These are phyloP conservation scores for Coemansia sp. DNA, from an alignment of 192 early-diverging fungal genomes.

Conservation along the genomic window DNA sequence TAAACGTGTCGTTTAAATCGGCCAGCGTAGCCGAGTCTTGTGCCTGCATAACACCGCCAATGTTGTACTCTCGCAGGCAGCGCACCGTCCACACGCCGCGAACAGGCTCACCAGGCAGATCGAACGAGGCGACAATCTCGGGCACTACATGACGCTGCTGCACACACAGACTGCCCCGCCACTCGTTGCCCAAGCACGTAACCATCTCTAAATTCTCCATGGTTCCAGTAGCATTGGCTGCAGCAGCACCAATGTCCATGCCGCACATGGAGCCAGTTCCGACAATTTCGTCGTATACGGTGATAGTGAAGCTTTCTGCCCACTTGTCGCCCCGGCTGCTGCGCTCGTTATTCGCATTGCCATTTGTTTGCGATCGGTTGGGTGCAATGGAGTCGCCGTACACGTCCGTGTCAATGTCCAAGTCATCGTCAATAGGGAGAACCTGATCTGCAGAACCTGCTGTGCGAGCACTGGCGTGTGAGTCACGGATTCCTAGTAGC, in stretches of 20 bases:
- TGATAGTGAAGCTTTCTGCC: conserved; percentile 55
- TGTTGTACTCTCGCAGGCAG: conserved; percentile 39
- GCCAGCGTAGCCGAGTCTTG: conserved; percentile 28
- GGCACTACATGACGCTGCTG: conserved; percentile 64
- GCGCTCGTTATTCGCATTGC: conserved; percentile 13
- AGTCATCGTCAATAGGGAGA: not conserved
- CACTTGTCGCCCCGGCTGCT: conserved; percentile 19
- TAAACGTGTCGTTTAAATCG: conserved; percentile 32
- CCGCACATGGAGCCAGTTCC: conserved; percentile 76
- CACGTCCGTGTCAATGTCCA: conserved; percentile 33
- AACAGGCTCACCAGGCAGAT: conserved; percentile 46
- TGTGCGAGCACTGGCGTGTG: not conserved
- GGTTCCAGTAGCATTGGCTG: conserved; percentile 1
- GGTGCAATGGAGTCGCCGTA: conserved; percentile 22
- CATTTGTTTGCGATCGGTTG: conserved; percentile 18
- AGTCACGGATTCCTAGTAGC: conserved; percentile 28
- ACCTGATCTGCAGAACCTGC: not conserved
- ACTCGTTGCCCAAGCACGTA: conserved; percentile 58
- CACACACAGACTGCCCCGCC: conserved; percentile 58
- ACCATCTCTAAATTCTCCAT: conserved; percentile 56
- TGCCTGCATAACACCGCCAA: conserved; percentile 46
- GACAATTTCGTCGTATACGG: conserved; percentile 74
- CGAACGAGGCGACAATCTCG: conserved; percentile 57
- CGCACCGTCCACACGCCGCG: conserved; percentile 46
- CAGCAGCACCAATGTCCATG: conserved; percentile 66